These are phyloP conservation scores for Xylaria intraflava DNA, from an alignment of 495 filamentous ascomycete species.

Conservation along the genomic window DNA sequence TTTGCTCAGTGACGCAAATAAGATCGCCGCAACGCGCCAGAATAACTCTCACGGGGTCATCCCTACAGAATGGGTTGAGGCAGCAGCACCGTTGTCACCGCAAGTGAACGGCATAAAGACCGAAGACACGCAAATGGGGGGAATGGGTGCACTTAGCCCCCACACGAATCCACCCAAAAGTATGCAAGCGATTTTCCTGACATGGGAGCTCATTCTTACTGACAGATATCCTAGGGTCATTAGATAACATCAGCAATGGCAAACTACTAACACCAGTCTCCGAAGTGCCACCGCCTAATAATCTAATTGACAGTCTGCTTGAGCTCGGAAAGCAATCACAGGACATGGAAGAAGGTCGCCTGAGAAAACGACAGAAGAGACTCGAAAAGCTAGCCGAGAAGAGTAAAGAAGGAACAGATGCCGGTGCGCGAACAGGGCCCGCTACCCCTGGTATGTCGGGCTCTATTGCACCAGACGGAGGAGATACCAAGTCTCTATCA, in stretches of 20 bases:
- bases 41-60: constrained; percentile 65
- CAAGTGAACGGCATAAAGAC: constrained; percentile 26
- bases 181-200: constrained; percentile 31
- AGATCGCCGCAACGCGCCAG: constrained; percentile 57
- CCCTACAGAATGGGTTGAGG: constrained; percentile 61
- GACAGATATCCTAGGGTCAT: constrained; percentile 16
- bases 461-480: constrained; percentile 37
- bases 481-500: constrained; percentile 38
- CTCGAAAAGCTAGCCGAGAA: constrained; percentile 26
- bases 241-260: constrained; percentile 23
- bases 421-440: constrained; percentile 37
- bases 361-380: constrained; percentile 44
- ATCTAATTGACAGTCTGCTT: constrained; percentile 32
- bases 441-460: constrained; percentile 45
- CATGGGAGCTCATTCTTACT: constrained; percentile 21
- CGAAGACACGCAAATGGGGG: constrained; percentile 29
- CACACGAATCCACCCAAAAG: constrained; percentile 55
- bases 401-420: constrained; percentile 28
- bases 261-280: constrained; percentile 19
- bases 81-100: constrained; percentile 44
- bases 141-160: constrained; percentile 39
- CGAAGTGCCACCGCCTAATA: constrained; percentile 23
- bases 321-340: constrained; percentile 35
- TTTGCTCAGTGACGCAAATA: constrained; percentile 63
- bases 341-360: constrained; percentile 41